Evolutionary conservation across 768 basidiomycete genomes (phyloP).

Genomic region (Suillus paluster): DNA sequence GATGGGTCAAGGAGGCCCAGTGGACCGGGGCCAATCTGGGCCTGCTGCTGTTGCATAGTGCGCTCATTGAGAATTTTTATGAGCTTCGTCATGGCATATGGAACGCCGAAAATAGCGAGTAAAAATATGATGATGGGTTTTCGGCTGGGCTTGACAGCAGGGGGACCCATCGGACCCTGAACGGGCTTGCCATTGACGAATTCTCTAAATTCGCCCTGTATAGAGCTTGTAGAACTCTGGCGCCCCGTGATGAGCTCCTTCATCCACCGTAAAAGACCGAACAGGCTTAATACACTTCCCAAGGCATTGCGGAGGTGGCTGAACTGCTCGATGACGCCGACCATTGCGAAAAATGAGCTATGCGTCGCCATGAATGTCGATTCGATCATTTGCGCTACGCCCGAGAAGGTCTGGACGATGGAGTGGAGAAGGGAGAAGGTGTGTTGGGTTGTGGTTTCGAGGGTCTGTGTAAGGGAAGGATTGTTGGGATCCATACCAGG

Average conservation of each 20-base stretch:
- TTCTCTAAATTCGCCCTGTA: conserved; percentile 73
- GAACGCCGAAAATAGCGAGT: conserved; percentile 90
- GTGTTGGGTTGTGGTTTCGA: conserved; percentile 87
- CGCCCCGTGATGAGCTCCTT: conserved; percentile 61
- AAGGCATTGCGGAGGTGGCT: conserved; percentile 89
- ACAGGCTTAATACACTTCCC: conserved; percentile 91
- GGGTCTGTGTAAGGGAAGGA: conserved; percentile 80
- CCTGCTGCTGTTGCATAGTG: conserved; percentile 51
- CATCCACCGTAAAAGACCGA: conserved; percentile 91
- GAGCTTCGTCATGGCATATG: conserved; percentile 91
- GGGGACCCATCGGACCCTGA: conserved; percentile 45
- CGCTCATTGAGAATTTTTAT: conserved; percentile 77
- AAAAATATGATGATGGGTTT: conserved; percentile 96
- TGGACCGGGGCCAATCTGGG: conserved; percentile 33
- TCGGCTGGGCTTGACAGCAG: conserved; percentile 68
- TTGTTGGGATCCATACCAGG: conserved; percentile 52
- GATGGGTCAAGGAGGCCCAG: conserved; percentile 75
- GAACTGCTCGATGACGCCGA: conserved; percentile 95
- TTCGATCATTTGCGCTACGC: conserved; percentile 97
- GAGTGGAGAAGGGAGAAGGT: conserved; percentile 94
- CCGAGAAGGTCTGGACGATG: conserved; percentile 93
- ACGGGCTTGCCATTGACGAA: conserved; percentile 72
- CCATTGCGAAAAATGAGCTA: conserved; percentile 95
- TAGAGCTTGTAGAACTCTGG: conserved; percentile 40
- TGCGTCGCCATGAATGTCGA: conserved; percentile 97